Evolutionary conservation across 208 protist genomes (phyloP).

Genomic region (Crithidia bombi): DNA sequence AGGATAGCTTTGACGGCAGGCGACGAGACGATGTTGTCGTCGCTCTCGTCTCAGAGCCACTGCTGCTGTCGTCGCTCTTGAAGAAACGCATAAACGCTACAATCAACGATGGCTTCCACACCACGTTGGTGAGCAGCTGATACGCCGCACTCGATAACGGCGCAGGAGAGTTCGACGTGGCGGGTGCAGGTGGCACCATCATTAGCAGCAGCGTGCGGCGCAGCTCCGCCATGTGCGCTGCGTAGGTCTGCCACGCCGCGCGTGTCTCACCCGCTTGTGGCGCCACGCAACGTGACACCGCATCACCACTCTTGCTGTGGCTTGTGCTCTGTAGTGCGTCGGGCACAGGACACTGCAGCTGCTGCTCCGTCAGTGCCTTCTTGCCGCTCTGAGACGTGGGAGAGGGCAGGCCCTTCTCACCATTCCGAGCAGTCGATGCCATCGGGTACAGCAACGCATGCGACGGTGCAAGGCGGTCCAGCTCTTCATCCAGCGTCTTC

Average conservation of each 20-base stretch:
- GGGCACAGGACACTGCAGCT: background rate
- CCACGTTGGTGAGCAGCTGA: background rate
- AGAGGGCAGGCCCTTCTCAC: background rate
- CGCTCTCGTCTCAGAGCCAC: background rate
- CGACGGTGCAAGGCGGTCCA: constrained; percentile 32
- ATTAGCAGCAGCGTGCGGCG: constrained; percentile 22
- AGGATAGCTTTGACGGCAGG: background rate
- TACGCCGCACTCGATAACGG: background rate
- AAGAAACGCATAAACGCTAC: background rate
- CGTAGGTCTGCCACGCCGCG: constrained; percentile 25
- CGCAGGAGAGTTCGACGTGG: background rate
- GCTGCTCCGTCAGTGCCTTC: background rate
- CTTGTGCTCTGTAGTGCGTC: background rate
- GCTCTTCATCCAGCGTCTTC: constrained; percentile 47
- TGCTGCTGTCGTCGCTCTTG: background rate
- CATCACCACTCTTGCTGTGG: background rate
- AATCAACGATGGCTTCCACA: constrained; percentile 10
- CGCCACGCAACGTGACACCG: background rate
- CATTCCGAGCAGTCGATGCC: background rate
- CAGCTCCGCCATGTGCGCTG: constrained; percentile 11
- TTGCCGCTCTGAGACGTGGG: too few relatives aligned
- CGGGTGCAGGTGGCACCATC: too few relatives aligned
- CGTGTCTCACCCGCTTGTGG: constrained; percentile 21
- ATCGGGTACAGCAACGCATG: constrained; percentile 10
- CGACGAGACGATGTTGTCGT: background rate